These are phyloP conservation scores for Amylostereum areolatum DNA, from an alignment of 1,284 basidiomycete genomes.

Conservation along the genomic window DNA sequence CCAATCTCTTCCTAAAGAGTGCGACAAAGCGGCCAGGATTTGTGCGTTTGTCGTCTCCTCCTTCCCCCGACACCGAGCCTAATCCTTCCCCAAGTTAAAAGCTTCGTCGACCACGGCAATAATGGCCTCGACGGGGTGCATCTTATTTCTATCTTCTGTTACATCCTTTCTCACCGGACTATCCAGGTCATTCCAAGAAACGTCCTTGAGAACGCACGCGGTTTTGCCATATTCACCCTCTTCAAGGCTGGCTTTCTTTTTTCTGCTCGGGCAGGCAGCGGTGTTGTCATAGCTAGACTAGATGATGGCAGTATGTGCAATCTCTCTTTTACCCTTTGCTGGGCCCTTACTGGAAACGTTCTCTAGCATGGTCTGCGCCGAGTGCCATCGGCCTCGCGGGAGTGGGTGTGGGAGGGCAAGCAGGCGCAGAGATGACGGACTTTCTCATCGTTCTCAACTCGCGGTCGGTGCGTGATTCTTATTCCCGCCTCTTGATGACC, in stretches of 20 bases:
- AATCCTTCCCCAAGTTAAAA: constrained; percentile 44
- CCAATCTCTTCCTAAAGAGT: constrained; percentile 69
- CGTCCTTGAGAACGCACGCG: constrained; percentile 71
- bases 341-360: background rate
- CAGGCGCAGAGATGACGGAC: constrained; percentile 88
- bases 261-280: constrained; percentile 80
- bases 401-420: constrained; percentile 82
- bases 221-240: constrained; percentile 80
- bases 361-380: constrained; percentile 85
- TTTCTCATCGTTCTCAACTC: constrained; percentile 92
- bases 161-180: background rate
- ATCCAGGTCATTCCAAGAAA: constrained; percentile 55
- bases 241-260: constrained; percentile 77
- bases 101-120: constrained; percentile 66
- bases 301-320: constrained; percentile 74
- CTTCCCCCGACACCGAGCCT: background rate
- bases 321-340: background rate
- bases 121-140: constrained; percentile 66
- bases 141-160: constrained; percentile 6
- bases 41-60: constrained; percentile 36
- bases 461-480: constrained; percentile 45
- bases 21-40: constrained; percentile 68
- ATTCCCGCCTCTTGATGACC: constrained; percentile 17
- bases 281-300: constrained; percentile 86
- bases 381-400: constrained; percentile 96